A percentile compares a stretch with the other conserved stretches of the same genome.
phyloP scores from a whole-genome alignment of 1,284 basidiomycete genomes.

The Marasmius fiardii region DNA sequence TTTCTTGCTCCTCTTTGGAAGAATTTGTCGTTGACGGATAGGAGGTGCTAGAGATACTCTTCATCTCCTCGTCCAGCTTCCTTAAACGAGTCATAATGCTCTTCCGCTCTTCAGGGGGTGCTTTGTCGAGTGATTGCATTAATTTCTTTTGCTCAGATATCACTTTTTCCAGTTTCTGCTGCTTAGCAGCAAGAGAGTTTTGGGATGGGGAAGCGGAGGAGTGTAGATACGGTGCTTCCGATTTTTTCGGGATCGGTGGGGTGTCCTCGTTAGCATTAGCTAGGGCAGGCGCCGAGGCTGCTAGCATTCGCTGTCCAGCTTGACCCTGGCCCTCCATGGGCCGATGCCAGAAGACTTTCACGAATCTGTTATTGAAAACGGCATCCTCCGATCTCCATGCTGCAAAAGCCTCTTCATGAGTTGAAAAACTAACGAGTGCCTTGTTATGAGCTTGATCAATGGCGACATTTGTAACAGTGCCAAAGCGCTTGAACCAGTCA shows the following conservation, averaged over 20 bases:
- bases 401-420: slow-evolving; percentile 81
- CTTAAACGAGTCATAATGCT: slow-evolving; percentile 74
- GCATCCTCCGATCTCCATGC: slow-evolving; percentile 94
- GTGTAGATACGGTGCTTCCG: slow-evolving; percentile 19
- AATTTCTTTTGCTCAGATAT: slow-evolving; percentile 90
- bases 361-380: slow-evolving; percentile 91
- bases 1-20: slow-evolving; percentile 46
- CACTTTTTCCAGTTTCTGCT: slow-evolving; percentile 76
- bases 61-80: slow-evolving; percentile 82
- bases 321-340: slow-evolving; percentile 87
- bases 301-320: slow-evolving; percentile 69
- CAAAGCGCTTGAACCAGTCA: slow-evolving; percentile 90
- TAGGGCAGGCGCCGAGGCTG: slow-evolving; percentile 71
- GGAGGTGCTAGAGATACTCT: slow-evolving; percentile 27
- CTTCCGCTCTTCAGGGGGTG: slow-evolving; percentile 76
- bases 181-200: slow-evolving; percentile 60
- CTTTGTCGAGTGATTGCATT: slow-evolving; percentile 67
- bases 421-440: slow-evolving; percentile 85
- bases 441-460: slow-evolving; percentile 74
- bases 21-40: slow-evolving; percentile 32
- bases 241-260: slow-evolving; percentile 23
- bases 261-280: slow-evolving; percentile 47
- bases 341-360: slow-evolving; percentile 92
- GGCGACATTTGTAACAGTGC: slow-evolving; percentile 90
- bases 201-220: slow-evolving; percentile 14